Conservation (phyloP, 1,139 yeast genomes). For the Kazachstania sp. region DNA sequence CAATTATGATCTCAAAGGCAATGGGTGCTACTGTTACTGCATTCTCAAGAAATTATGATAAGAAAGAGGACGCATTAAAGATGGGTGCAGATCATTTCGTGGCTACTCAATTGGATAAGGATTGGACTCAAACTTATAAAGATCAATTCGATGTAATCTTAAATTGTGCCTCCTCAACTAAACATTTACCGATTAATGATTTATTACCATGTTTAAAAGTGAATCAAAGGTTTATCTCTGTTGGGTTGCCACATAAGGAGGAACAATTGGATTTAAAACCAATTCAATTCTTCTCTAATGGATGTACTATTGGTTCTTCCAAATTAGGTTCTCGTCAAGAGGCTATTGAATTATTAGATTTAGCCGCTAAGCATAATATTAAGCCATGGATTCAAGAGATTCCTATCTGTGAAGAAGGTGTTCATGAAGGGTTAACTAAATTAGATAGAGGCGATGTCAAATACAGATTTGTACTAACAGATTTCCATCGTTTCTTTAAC, state of each 20-base stretch:
- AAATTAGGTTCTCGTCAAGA: constrained; percentile 46
- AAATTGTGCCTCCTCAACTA: constrained; percentile 43
- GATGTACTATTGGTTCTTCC: constrained; percentile 39
- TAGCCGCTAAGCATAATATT: constrained; percentile 44
- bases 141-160: constrained; percentile 41
- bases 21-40: constrained; percentile 53
- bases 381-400: constrained; percentile 52
- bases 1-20: constrained; percentile 48
- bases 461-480: constrained; percentile 36
- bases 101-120: constrained; percentile 39
- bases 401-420: constrained; percentile 43
- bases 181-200: constrained; percentile 32
- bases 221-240: constrained; percentile 43
- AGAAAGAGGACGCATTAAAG: constrained; percentile 43
- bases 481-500: background rate
- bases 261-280: constrained; percentile 37
- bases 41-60: constrained; percentile 42
- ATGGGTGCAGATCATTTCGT: constrained; percentile 48
- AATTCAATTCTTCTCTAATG: constrained; percentile 34
- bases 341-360: constrained; percentile 44
- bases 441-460: constrained; percentile 46
- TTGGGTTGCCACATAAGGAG: constrained; percentile 42
- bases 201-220: constrained; percentile 34
- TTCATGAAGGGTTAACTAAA: constrained; percentile 42
- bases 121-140: constrained; percentile 33